Conservation (phyloP, 2,329 filamentous ascomycete genomes). For the Epichloe baconii region DNA sequence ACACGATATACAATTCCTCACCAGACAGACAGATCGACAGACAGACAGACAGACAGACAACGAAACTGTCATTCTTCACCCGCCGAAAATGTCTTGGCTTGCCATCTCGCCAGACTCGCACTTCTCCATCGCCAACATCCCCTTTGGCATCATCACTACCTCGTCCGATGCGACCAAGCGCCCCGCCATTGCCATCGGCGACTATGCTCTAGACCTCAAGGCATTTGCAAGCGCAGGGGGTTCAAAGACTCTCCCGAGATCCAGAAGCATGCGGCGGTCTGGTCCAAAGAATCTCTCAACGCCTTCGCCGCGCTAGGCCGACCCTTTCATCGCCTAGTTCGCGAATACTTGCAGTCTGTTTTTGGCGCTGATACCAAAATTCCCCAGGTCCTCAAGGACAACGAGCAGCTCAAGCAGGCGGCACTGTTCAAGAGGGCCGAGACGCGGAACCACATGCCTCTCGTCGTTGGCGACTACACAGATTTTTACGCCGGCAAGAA, state of each 20-base stretch:
- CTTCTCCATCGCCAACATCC: slow-evolving; percentile 70
- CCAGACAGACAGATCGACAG: too few species aligned
- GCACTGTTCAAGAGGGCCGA: slow-evolving; percentile 23
- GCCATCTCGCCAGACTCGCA: slow-evolving; percentile 12
- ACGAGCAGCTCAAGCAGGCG: slow-evolving; percentile 17
- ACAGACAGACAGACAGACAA: too few species aligned
- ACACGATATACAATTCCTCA: too few species aligned
- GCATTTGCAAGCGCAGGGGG: slow-evolving; percentile 38
- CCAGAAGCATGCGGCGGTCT: slow-evolving; percentile 13
- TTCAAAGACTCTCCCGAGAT: slow-evolving; percentile 20
- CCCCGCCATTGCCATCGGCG: slow-evolving; percentile 59
- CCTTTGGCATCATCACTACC: slow-evolving; percentile 70
- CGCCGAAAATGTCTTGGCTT: slow-evolving; percentile 13
- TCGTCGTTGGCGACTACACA: slow-evolving; percentile 71
- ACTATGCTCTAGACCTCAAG: slow-evolving; percentile 56
- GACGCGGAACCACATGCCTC: slow-evolving; percentile 57
- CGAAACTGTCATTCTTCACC: too few species aligned
- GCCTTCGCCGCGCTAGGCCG: slow-evolving; percentile 42
- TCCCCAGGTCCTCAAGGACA: slow-evolving; percentile 22
- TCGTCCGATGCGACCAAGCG: slow-evolving; percentile 40
- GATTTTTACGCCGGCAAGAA: slow-evolving; percentile 75
- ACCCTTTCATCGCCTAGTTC: slow-evolving; percentile 54
- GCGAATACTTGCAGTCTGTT: slow-evolving; percentile 53
- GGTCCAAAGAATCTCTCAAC: slow-evolving; percentile 18
- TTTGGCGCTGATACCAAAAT: slow-evolving; percentile 39